These are phyloP conservation scores for Solanum bukasovii DNA, from an alignment of 257 asterid species.

Conservation along the genomic window DNA sequence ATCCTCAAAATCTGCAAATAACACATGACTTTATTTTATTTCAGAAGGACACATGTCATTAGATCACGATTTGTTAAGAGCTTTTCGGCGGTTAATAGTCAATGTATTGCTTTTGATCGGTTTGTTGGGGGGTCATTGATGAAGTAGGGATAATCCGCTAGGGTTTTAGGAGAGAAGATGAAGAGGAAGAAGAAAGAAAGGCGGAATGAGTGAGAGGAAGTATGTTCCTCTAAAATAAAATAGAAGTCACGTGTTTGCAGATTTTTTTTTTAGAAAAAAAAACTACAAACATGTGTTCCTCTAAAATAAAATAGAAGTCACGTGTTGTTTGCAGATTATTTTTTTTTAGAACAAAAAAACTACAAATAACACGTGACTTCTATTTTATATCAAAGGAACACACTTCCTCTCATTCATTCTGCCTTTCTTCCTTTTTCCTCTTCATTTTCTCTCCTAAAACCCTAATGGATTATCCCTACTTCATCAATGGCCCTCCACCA, in stretches of 20 bases:
- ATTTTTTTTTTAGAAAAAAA: too few species aligned
- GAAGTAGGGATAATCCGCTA: constrained; percentile 65
- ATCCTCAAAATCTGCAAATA: background rate
- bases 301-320: too few species aligned
- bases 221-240: background rate
- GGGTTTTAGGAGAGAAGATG: background rate
- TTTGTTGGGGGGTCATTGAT: constrained; percentile 11
- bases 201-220: background rate
- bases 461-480: constrained; percentile 62
- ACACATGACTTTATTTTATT: background rate
- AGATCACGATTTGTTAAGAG: constrained; percentile 34
- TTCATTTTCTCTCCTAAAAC: too few species aligned
- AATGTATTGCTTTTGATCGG: constrained; percentile 68
- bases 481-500: constrained; percentile 10
- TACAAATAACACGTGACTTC: too few species aligned
- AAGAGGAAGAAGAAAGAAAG: background rate
- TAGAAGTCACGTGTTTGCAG: too few species aligned
- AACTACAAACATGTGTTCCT: too few species aligned
- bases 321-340: too few species aligned
- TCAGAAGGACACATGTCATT: background rate
- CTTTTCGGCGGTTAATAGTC: constrained; percentile 79
- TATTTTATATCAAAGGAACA: background rate
- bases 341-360: too few species aligned
- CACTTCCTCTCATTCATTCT: background rate
- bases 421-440: background rate